These are phyloP conservation scores for Phytomonas sp. DNA, from an alignment of 208 protist genomes.

Conservation along the genomic window DNA sequence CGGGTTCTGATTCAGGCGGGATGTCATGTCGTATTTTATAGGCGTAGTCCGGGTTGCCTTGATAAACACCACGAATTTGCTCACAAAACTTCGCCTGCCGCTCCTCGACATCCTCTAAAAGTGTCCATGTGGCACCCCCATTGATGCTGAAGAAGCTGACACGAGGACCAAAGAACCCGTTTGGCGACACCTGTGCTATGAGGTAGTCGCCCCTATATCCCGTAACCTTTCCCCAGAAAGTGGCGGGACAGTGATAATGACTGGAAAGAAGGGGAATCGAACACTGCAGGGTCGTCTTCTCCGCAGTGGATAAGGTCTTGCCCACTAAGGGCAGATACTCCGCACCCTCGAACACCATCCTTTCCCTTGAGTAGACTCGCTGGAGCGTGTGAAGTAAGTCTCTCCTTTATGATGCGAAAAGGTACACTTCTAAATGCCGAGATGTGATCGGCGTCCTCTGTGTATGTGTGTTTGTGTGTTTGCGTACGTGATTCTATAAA, in stretches of 20 bases:
- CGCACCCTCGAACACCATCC: slow-evolving; percentile 9
- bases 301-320: slow-evolving; percentile 38
- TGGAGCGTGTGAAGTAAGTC: not conserved
- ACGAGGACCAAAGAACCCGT: slow-evolving; percentile 50
- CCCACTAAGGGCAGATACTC: slow-evolving; percentile 59
- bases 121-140: slow-evolving; percentile 67
- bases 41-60: slow-evolving; percentile 67
- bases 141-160: slow-evolving; percentile 76
- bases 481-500: not conserved
- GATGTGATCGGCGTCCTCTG: not conserved
- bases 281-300: slow-evolving; percentile 68
- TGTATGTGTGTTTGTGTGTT: slow-evolving; percentile 12
- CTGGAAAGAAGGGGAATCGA: slow-evolving; percentile 69
- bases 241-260: slow-evolving; percentile 35
- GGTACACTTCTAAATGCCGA: not conserved
- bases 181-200: slow-evolving; percentile 50
- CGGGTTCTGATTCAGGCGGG: slow-evolving; percentile 40
- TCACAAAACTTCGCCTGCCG: slow-evolving; percentile 79
- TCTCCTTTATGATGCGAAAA: too few species aligned
- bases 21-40: slow-evolving; percentile 83
- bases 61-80: slow-evolving; percentile 70
- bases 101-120: slow-evolving; percentile 44
- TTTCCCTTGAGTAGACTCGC: not conserved
- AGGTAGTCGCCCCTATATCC: slow-evolving; percentile 70
- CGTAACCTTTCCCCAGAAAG: slow-evolving; percentile 78